A percentile compares a stretch with the other conserved stretches of the same genome.
These are phyloP conservation scores for Lagenaria siceraria DNA, from an alignment of 306 rosid genomes.

Conservation along the genomic window DNA sequence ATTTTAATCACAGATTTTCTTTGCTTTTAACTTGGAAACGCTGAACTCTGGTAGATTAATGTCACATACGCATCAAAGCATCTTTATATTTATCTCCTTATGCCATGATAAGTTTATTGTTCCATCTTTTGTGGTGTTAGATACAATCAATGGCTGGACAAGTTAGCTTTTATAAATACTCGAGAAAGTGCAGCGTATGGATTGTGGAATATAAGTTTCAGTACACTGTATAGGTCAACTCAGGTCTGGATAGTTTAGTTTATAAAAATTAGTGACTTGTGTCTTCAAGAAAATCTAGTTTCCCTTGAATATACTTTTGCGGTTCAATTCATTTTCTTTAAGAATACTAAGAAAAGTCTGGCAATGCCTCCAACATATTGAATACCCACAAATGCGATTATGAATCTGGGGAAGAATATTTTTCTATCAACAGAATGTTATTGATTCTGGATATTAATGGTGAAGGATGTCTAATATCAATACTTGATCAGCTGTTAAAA, in stretches of 20 bases:
- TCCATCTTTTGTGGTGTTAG: slow-evolving; percentile 27
- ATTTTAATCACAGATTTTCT: background rate
- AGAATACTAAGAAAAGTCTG: background rate
- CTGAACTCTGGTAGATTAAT: background rate
- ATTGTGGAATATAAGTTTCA: slow-evolving; percentile 53
- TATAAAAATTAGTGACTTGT: background rate
- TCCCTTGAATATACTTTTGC: background rate
- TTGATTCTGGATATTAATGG: too few relatives aligned
- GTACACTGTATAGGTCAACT: slow-evolving; percentile 46
- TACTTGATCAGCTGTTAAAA: background rate
- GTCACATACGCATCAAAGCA: background rate
- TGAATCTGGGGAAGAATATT: background rate
- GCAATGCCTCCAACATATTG: background rate
- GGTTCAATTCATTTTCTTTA: background rate
- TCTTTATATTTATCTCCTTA: background rate
- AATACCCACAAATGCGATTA: background rate
- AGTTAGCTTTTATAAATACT: slow-evolving; percentile 33
- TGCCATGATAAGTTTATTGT: background rate
- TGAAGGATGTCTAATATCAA: too few relatives aligned
- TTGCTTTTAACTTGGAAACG: background rate
- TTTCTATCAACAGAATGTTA: background rate
- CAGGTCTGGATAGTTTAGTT: slow-evolving; percentile 38
- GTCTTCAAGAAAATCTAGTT: background rate
- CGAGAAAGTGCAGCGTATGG: slow-evolving; percentile 68
- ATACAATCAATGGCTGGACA: slow-evolving; percentile 50